Evolutionary conservation across 1,139 yeast species (phyloP), one percentile per base, ranked within the genome.

Genomic region (Starmera stellimalicola): DNA sequence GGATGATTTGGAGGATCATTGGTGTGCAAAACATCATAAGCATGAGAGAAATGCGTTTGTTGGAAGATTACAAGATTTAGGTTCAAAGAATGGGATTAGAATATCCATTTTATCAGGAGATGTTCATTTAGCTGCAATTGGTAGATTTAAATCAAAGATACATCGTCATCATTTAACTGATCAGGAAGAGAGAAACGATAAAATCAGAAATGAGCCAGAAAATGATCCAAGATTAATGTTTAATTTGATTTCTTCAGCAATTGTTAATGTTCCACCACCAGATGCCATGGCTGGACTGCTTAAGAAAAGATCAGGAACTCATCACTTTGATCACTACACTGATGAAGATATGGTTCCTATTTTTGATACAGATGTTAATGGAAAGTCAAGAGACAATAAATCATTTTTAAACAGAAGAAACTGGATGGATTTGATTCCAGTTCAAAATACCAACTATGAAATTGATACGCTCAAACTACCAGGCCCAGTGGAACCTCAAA

Each of bases 1-100:
- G 44, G 97, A 91, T 51, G 97, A 88, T 54, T 67, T 91, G 53
- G 81, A 87, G 52, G 98, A 88, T 54, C 97, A 91, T 57, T 88
- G 97, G 97, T 87, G 96, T 57, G 81, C 95, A 6, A 69, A 69
- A 39, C 71, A 78, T 54, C 98, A 88, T 51, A 84, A 84, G 54
- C 58, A 61, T 34, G 95, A 84, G 57, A 68, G 95, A 39, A 84
- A 84, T 55, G 53, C 52, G 42, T 61, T 85, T 33, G 59, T 83
- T 30, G 63, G 64, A 33, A 60, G 63, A 34, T 60, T 84, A 33
- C 73, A 74, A 42, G 70, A 70, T 32, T 73, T 82, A 48, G 85
- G 91, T 4, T 70, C 81, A 26, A 47, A 58, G 19, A 57, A 70
- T 43, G 77, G 79, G 4, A 74, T 82, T 6, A 68, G 98, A 46